A percentile compares a stretch with the other conserved stretches of the same genome.
phyloP scores from a whole-genome alignment of 495 filamentous ascomycete species.

The Beverwykella pulmonaria region DNA sequence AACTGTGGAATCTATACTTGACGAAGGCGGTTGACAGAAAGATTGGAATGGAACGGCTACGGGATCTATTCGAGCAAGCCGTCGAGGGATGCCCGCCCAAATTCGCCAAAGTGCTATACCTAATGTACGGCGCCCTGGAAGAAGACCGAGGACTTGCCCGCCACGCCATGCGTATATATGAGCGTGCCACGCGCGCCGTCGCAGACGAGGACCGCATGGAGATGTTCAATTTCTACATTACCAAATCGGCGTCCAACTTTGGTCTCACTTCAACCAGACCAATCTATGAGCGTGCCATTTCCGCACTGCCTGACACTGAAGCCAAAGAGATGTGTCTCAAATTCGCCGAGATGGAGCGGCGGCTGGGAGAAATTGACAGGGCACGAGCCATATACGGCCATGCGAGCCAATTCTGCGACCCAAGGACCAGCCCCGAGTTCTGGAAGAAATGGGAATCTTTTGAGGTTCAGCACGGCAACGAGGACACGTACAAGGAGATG shows the following conservation, averaged over 20 bases:
- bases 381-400: constrained; percentile 95
- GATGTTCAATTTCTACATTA: constrained; percentile 99
- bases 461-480: constrained; percentile 96
- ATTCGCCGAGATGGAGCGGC: constrained; percentile 97
- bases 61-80: constrained; percentile 97
- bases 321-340: constrained; percentile 98
- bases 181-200: constrained; percentile 93
- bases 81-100: constrained; percentile 92
- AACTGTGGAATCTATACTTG: constrained; percentile 97
- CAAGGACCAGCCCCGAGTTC: constrained; percentile 82
- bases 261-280: constrained; percentile 92
- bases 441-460: constrained; percentile 98
- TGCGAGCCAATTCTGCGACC: constrained; percentile 96
- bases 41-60: constrained; percentile 89
- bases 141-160: constrained; percentile 95
- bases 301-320: constrained; percentile 87
- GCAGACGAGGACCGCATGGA: constrained; percentile 92
- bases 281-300: constrained; percentile 95
- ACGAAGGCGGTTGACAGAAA: constrained; percentile 96
- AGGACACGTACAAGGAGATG: constrained; percentile 99
- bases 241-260: constrained; percentile 97
- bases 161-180: constrained; percentile 98
- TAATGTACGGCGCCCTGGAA: constrained; percentile 98
- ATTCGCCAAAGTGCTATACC: constrained; percentile 92
- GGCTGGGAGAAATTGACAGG: constrained; percentile 94